Conservation (phyloP, 805 yeast species). For the Metschnikowia vanudenii region DNA sequence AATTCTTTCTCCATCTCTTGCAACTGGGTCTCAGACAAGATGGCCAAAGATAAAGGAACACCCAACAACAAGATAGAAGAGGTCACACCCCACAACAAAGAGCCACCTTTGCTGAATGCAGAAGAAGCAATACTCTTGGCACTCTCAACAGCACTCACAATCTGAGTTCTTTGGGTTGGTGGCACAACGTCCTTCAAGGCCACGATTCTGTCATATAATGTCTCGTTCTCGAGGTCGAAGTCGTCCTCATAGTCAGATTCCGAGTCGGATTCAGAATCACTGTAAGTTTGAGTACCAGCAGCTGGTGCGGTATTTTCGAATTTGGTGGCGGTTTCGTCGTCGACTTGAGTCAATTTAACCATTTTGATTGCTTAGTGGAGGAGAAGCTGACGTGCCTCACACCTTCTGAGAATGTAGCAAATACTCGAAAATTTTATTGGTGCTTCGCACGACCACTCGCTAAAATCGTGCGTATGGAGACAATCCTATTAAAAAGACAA, state of each 20-base stretch:
- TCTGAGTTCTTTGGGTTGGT: slow-evolving; percentile 69
- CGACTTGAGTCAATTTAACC: slow-evolving; percentile 76
- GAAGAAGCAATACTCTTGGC: slow-evolving; percentile 33
- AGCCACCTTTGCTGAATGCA: slow-evolving; percentile 63
- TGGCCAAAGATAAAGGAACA: slow-evolving; percentile 87
- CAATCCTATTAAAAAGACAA: background rate
- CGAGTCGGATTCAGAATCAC: slow-evolving; percentile 42
- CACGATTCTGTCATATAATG: slow-evolving; percentile 78
- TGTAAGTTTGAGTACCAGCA: slow-evolving; percentile 28
- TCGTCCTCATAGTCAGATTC: slow-evolving; percentile 66
- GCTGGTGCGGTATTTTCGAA: slow-evolving; percentile 35
- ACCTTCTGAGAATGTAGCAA: slow-evolving; percentile 11
- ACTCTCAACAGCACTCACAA: slow-evolving; percentile 35
- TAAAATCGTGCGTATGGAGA: background rate
- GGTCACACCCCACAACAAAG: slow-evolving; percentile 79
- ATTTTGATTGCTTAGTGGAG: slow-evolving; percentile 32
- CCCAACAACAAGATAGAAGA: slow-evolving; percentile 84
- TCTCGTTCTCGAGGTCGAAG: slow-evolving; percentile 75
- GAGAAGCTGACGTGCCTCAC: background rate
- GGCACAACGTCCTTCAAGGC: slow-evolving; percentile 92
- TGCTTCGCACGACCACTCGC: slow-evolving; percentile 19
- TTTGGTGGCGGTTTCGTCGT: slow-evolving; percentile 49
- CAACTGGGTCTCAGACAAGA: slow-evolving; percentile 89
- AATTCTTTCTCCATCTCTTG: slow-evolving; percentile 92
- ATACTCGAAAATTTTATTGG: slow-evolving; percentile 21